A percentile compares a stretch with the other conserved stretches of the same genome.
These are phyloP conservation scores for Ceratocystis huliohia DNA, from an alignment of 2,329 filamentous ascomycete genomes.

Conservation along the genomic window DNA sequence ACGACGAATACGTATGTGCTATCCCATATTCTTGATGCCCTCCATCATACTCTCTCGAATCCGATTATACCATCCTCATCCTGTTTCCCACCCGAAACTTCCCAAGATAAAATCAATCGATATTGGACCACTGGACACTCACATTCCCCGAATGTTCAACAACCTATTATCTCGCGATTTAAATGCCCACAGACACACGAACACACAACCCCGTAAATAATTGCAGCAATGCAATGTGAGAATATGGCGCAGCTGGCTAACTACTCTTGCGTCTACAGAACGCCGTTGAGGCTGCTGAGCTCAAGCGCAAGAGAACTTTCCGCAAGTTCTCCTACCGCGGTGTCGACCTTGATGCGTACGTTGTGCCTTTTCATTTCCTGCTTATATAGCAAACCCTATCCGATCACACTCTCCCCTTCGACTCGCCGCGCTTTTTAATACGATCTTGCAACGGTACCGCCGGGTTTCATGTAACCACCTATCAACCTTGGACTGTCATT, in stretches of 20 bases:
- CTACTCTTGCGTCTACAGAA: slow-evolving; percentile 45
- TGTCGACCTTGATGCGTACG: slow-evolving; percentile 98
- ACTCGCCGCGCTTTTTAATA: slow-evolving; percentile 5
- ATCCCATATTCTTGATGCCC: slow-evolving; percentile 18
- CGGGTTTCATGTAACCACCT: background rate
- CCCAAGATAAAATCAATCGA: background rate
- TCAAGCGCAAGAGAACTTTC: slow-evolving; percentile 99
- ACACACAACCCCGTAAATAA: background rate
- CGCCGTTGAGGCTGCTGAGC: slow-evolving; percentile 94
- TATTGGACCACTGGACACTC: slow-evolving; percentile 24
- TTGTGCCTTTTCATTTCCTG: slow-evolving; percentile 24
- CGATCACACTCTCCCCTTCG: slow-evolving; percentile 48
- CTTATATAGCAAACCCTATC: background rate
- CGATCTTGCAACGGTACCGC: background rate
- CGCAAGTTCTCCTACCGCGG: slow-evolving; percentile 99
- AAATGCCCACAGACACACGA: background rate
- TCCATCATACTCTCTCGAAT: slow-evolving; percentile 2
- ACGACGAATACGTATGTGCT: slow-evolving; percentile 70
- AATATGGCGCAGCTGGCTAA: slow-evolving; percentile 14
- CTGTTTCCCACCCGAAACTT: slow-evolving; percentile 2
- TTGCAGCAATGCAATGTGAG: slow-evolving; percentile 4
- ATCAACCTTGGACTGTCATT: background rate
- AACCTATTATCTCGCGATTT: slow-evolving; percentile 12
- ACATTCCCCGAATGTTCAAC: slow-evolving; percentile 22
- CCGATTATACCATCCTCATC: background rate